phyloP scores from a whole-genome alignment of 2,329 filamentous ascomycete genomes.

The Beauveria scarabaeidicola region DNA sequence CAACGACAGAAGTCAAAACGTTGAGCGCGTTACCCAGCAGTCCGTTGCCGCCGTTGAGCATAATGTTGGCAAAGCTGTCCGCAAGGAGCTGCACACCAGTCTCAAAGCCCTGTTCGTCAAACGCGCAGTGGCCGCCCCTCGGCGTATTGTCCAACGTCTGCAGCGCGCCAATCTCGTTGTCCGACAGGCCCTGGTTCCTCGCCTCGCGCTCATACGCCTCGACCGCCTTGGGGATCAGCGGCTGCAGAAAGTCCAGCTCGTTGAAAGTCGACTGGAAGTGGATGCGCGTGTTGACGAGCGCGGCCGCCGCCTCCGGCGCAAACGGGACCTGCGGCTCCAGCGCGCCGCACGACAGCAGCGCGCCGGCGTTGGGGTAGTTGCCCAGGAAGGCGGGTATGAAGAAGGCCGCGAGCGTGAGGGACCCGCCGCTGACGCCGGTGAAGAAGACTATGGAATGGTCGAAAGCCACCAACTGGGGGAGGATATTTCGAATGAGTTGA shows the following conservation, averaged over 20 bases:
- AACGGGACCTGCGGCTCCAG: constrained; percentile 45
- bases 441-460: constrained; percentile 45
- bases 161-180: constrained; percentile 37
- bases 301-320: constrained; percentile 28
- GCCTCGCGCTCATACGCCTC: constrained; percentile 42
- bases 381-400: constrained; percentile 49
- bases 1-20: constrained; percentile 17
- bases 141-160: constrained; percentile 51
- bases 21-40: constrained; percentile 39
- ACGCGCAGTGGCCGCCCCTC: constrained; percentile 48
- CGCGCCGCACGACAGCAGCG: constrained; percentile 48
- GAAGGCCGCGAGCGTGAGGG: constrained; percentile 45
- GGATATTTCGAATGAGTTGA: constrained; percentile 38
- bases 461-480: constrained; percentile 46
- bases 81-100: constrained; percentile 50
- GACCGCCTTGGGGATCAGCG: constrained; percentile 41
- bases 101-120: constrained; percentile 45
- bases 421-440: constrained; percentile 48
- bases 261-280: constrained; percentile 48
- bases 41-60: constrained; percentile 42
- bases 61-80: constrained; percentile 41
- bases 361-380: constrained; percentile 40
- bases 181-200: constrained; percentile 31
- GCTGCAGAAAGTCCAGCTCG: constrained; percentile 41
- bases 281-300: constrained; percentile 38